phyloP scores from a whole-genome alignment of 495 filamentous ascomycete genomes.

The Cudoniella acicularis region DNA sequence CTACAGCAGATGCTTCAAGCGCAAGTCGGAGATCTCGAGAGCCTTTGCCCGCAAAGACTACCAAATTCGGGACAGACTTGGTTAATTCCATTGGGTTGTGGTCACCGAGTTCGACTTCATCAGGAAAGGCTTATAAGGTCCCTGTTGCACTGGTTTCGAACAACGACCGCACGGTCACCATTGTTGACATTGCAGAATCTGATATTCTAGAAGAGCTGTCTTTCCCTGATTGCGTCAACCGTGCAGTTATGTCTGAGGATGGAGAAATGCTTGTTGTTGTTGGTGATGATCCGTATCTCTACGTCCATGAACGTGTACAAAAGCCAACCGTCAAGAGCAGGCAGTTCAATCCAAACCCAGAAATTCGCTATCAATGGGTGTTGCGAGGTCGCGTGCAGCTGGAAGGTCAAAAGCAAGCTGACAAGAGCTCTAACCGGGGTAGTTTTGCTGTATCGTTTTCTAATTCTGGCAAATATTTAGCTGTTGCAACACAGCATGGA shows the following conservation, averaged over 20 bases:
- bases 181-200: conserved; percentile 60
- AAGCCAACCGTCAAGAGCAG: background rate
- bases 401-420: conserved; percentile 43
- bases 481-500: conserved; percentile 55
- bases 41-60: conserved; percentile 5
- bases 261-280: conserved; percentile 77
- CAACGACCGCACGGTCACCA: conserved; percentile 82
- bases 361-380: conserved; percentile 34
- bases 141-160: conserved; percentile 57
- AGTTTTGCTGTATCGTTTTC: conserved; percentile 56
- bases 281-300: conserved; percentile 78
- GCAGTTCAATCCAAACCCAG: conserved; percentile 5
- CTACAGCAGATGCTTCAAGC: background rate
- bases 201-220: conserved; percentile 58
- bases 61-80: conserved; percentile 37
- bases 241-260: conserved; percentile 87
- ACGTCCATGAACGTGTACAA: conserved; percentile 63
- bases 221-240: conserved; percentile 82
- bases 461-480: conserved; percentile 45
- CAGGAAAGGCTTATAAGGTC: conserved; percentile 33
- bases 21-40: conserved; percentile 12
- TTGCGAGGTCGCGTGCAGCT: conserved; percentile 40
- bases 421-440: conserved; percentile 44
- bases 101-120: conserved; percentile 34
- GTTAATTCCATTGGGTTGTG: conserved; percentile 56